phyloP scores from a whole-genome alignment of 2,329 filamentous ascomycete genomes.

The Exophiala sideris region DNA sequence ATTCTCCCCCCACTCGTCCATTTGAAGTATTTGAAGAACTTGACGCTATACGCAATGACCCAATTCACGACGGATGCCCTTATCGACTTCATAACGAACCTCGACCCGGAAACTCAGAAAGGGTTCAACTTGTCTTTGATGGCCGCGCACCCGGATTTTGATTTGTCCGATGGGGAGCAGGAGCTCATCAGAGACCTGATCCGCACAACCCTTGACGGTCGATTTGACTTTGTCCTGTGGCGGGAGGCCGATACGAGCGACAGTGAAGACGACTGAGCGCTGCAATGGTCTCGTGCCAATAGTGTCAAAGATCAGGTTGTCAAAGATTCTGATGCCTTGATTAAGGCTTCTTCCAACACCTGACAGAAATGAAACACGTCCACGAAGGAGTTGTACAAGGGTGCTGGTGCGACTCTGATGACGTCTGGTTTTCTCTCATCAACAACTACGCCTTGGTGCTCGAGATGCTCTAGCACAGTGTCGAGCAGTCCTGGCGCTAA shows the following conservation, averaged over 20 bases:
- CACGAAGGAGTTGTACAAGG: conserved; percentile 75
- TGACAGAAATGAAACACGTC: conserved; percentile 63
- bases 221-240: conserved; percentile 29
- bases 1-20: conserved; percentile 32
- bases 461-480: conserved; percentile 60
- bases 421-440: conserved; percentile 86
- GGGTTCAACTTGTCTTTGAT: conserved; percentile 34
- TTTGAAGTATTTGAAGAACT: conserved; percentile 29
- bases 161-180: conserved; percentile 31
- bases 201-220: conserved; percentile 22
- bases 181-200: conserved; percentile 31
- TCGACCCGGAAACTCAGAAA: conserved; percentile 30
- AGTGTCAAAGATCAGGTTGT: not conserved
- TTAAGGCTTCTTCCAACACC: conserved; percentile 18
- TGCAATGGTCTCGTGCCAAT: not conserved
- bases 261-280: conserved; percentile 27
- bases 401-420: conserved; percentile 76
- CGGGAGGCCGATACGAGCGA: conserved; percentile 25
- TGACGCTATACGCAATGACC: conserved; percentile 34
- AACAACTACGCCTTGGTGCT: conserved; percentile 67
- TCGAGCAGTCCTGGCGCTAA: conserved; percentile 68
- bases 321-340: not conserved
- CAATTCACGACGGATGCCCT: conserved; percentile 34
- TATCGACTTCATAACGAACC: conserved; percentile 32
- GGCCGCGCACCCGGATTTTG: conserved; percentile 26